These are phyloP conservation scores for Camellia lanceoleosa DNA, from an alignment of 148 eudicot genomes.

Conservation along the genomic window DNA sequence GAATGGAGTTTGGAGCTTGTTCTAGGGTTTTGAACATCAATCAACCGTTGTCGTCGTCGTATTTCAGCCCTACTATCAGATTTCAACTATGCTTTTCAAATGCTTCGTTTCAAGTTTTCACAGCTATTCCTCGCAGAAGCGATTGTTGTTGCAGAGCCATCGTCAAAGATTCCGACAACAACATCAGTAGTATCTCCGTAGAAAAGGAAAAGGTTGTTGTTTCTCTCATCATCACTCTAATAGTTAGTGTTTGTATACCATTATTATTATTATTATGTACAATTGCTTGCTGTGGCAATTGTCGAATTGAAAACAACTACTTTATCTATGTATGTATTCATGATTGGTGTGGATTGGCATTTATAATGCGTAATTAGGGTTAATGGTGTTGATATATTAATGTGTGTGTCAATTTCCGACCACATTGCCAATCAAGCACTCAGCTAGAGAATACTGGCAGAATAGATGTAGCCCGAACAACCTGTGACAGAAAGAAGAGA, in stretches of 20 bases:
- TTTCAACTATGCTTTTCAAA: not conserved
- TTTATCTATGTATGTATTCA: too few species aligned
- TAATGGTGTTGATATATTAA: too few species aligned
- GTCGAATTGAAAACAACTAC: not conserved
- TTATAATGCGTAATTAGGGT: too few species aligned
- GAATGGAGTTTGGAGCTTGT: not conserved
- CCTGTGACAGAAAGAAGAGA: too few species aligned
- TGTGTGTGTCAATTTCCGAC: too few species aligned
- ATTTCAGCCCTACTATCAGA: not conserved
- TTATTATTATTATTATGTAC: too few species aligned
- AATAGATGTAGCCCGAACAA: too few species aligned
- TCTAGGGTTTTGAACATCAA: constrained; percentile 4
- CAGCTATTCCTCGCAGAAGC: not conserved
- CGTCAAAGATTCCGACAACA: not conserved
- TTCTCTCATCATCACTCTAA: not conserved
- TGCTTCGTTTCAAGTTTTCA: not conserved
- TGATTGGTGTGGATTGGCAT: too few species aligned
- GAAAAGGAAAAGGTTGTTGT: constrained; percentile 1
- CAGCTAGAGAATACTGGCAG: too few species aligned
- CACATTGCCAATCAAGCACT: too few species aligned
- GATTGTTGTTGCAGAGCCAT: constrained; percentile 6
- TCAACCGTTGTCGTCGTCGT: not conserved
- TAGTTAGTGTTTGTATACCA: not conserved
- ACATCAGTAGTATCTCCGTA: not conserved
- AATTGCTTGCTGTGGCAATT: too few species aligned